Percentiles rank a stretch among this genome's conserved stretches.
phyloP scores from a whole-genome alignment of 2,329 filamentous ascomycete genomes.

The Macroventuria anomochaeta region DNA sequence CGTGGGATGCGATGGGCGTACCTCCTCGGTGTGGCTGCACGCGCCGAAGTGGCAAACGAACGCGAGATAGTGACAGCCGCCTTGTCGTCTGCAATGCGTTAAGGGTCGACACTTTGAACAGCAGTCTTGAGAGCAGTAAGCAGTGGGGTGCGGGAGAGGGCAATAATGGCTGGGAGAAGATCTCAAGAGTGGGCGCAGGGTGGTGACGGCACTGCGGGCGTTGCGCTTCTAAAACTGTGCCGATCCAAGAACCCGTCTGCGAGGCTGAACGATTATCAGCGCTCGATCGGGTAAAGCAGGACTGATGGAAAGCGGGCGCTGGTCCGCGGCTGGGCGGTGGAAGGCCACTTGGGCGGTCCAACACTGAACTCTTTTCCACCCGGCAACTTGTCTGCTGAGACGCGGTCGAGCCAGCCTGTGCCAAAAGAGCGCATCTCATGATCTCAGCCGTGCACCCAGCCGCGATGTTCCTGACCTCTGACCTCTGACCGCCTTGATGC shows the following conservation, averaged over 20 bases:
- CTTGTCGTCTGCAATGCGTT: slow-evolving; percentile 14
- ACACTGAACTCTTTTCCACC: slow-evolving; percentile 5
- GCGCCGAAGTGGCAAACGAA: slow-evolving; percentile 16
- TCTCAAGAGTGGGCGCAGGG: slow-evolving; percentile 4
- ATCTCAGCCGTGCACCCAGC: slow-evolving; percentile 4
- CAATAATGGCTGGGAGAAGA: slow-evolving; percentile 1
- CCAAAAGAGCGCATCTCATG: neutral
- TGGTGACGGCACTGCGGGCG: slow-evolving; percentile 18
- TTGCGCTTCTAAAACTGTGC: slow-evolving; percentile 17
- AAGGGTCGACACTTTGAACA: slow-evolving; percentile 18
- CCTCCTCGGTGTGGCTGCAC: slow-evolving; percentile 17
- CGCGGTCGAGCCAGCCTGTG: neutral
- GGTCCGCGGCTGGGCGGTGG: slow-evolving; percentile 7
- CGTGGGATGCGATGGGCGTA: slow-evolving; percentile 15
- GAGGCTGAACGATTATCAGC: slow-evolving; percentile 15
- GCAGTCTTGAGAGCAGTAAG: neutral
- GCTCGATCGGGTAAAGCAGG: slow-evolving; percentile 17
- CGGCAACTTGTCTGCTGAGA: slow-evolving; percentile 9
- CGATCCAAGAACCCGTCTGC: slow-evolving; percentile 14
- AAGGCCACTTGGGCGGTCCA: neutral
- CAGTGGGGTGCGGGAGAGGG: neutral
- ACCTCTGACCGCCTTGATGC: slow-evolving; percentile 3
- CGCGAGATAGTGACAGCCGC: slow-evolving; percentile 18
- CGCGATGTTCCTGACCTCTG: neutral
- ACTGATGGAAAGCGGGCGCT: slow-evolving; percentile 3